A percentile compares a stretch with the other conserved stretches of the same genome.
Evolutionary conservation across 1,284 basidiomycete genomes (phyloP).

Genomic region (Ganoderma multipileum): DNA sequence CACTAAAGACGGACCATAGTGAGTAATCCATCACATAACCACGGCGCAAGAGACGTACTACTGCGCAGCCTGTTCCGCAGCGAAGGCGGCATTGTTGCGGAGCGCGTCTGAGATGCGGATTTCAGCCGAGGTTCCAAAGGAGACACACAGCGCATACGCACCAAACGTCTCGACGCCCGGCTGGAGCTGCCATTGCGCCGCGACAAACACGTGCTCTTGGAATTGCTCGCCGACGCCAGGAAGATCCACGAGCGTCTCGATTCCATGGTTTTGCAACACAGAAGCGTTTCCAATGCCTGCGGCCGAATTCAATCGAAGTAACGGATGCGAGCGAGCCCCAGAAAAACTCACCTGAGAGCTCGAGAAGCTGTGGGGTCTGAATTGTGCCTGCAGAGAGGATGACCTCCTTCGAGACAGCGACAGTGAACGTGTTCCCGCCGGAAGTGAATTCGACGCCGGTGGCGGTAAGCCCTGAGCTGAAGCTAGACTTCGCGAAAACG

Average conservation of each 20-base stretch:
- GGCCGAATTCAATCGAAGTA: background rate
- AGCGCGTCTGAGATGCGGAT: background rate
- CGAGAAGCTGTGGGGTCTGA: conserved; percentile 35
- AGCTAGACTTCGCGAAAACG: background rate
- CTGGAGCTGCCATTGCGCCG: conserved; percentile 3
- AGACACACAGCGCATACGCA: background rate
- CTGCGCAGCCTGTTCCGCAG: background rate
- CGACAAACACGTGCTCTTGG: conserved; percentile 38
- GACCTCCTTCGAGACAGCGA: conserved; percentile 26
- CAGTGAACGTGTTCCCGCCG: conserved; percentile 14
- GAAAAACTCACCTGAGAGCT: conserved; percentile 30
- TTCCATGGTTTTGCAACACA: conserved; percentile 21
- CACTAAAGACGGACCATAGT: background rate
- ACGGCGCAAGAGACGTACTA: conserved; percentile 2
- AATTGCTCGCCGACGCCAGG: conserved; percentile 27
- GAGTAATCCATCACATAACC: background rate
- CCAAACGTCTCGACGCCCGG: conserved; percentile 8
- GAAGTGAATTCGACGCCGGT: conserved; percentile 32
- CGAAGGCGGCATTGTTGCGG: conserved; percentile 9
- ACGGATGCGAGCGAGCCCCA: background rate
- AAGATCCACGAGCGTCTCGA: conserved; percentile 30
- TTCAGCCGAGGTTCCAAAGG: background rate
- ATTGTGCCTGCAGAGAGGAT: conserved; percentile 29
- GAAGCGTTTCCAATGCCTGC: conserved; percentile 31
- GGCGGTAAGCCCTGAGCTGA: conserved; percentile 56